Evolutionary conservation across 2,329 filamentous ascomycete genomes (phyloP).

Genomic region (Macroventuria anomochaeta): DNA sequence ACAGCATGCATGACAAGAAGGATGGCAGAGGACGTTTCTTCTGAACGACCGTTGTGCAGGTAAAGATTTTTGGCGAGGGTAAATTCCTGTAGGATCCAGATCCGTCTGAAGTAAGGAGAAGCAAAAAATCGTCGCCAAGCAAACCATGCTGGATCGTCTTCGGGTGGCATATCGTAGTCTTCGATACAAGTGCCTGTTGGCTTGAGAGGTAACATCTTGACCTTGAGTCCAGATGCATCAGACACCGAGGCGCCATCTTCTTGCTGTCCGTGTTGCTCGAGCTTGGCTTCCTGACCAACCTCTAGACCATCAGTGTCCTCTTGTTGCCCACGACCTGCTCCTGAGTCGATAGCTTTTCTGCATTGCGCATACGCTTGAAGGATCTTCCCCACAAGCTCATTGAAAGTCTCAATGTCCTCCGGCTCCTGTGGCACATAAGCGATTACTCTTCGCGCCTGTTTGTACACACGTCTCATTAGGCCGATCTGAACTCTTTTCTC

Average conservation of each 20-base stretch:
- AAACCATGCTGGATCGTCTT: not conserved
- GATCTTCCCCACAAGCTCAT: not conserved
- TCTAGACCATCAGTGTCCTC: not conserved
- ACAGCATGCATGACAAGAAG: not conserved
- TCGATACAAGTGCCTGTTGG: not conserved
- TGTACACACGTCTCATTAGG: not conserved
- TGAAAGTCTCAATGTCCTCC: not conserved
- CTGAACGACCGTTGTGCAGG: not conserved
- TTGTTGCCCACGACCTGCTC: not conserved
- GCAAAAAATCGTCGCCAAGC: not conserved
- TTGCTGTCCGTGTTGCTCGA: not conserved
- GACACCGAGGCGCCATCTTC: not conserved
- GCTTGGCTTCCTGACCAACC: no score
- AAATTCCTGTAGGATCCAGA: not conserved
- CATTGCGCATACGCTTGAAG: not conserved
- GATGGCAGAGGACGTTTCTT: not conserved
- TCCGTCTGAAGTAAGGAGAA: not conserved
- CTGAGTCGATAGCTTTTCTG: not conserved
- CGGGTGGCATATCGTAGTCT: not conserved
- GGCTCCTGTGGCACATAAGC: not conserved
- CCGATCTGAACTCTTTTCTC: not conserved
- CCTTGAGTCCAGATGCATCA: not conserved
- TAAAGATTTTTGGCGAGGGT: not conserved
- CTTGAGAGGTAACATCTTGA: not conserved
- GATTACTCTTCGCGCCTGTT: not conserved